Base-by-base conservation (phyloP, 345 rosid species). In the Eucalyptus melliodora region DNA sequence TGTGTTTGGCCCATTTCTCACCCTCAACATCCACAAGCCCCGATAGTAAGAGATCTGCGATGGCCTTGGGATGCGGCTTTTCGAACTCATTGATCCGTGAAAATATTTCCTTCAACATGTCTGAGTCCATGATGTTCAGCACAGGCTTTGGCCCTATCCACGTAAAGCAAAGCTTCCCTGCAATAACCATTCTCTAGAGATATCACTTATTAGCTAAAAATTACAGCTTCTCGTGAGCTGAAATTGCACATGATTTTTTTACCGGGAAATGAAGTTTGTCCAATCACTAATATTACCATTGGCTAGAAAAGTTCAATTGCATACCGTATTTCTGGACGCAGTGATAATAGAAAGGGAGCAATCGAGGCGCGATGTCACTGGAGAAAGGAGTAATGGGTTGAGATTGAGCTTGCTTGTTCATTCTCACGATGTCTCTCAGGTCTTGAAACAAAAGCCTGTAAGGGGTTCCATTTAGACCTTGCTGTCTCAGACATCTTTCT, bases 1-100 rank as follows among this genome's bases (percentile, higher is more conserved):
- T 53, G 11, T 53, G 59, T 19, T 19, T 53, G 59, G 11, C 59
- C 59, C 59, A 53, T 53, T 53, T 53, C 24, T 53, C 59, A 19
- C 59, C 59, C 59, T 53, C 59, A 8, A 7, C 5, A 8, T 2
- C 0, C 1, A 53, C 5, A 4, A 53, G 59, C 59, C 59, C 59
- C 0, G 59, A 0, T 8, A 19, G 5, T 19, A 19, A 19, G 59
- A 53, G 2, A 53, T 53, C 59, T 53, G 1, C 59, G 11, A 19
- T 53, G 59, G 24, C 59, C 59, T 19, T 19, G 26, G 59, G 59
- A 19, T 53, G 59, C 1, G 59, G 59, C 59, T 53, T 53, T 3
- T 53, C 26, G 1, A 53, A 53, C 26, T 53, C 59, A 53, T 53
- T 19, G 26, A 53, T 53, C 24, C 24, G 24, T 19, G 59, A 53